Evolutionary conservation across 2,329 filamentous ascomycete species (phyloP).

Genomic region (Apiospora pterosperma): DNA sequence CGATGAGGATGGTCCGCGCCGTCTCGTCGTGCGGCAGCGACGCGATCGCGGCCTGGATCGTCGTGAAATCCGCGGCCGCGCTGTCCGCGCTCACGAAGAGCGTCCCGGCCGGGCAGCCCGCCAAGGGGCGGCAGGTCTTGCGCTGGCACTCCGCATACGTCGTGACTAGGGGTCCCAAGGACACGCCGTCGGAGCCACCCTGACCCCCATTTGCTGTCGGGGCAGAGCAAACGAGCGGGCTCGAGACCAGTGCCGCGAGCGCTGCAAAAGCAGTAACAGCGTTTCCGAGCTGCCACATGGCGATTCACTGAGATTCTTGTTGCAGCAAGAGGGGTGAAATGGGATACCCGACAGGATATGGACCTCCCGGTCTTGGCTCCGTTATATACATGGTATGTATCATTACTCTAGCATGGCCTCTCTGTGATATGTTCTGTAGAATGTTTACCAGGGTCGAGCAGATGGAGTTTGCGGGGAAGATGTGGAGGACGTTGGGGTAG

Average conservation of each 20-base stretch:
- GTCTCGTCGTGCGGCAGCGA: slow-evolving; percentile 37
- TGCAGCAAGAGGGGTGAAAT: background rate
- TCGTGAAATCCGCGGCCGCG: slow-evolving; percentile 31
- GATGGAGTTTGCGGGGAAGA: slow-evolving; percentile 3
- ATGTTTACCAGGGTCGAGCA: background rate
- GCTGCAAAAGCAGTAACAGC: too few relatives aligned
- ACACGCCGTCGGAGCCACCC: background rate
- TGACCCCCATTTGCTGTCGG: background rate
- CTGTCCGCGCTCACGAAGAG: slow-evolving; percentile 36
- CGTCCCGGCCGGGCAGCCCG: slow-evolving; percentile 36
- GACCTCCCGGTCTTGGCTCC: background rate
- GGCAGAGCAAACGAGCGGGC: background rate
- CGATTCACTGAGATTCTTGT: too few relatives aligned
- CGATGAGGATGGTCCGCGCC: slow-evolving; percentile 54
- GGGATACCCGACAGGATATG: background rate
- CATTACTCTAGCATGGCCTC: background rate
- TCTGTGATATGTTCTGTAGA: background rate
- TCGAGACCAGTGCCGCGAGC: background rate
- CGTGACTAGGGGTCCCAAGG: background rate
- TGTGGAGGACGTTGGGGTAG: background rate
- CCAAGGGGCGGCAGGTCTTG: slow-evolving; percentile 28
- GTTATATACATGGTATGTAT: background rate
- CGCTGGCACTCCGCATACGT: slow-evolving; percentile 24
- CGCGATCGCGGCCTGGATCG: slow-evolving; percentile 37
- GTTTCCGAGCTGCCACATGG: background rate